phyloP scores from a whole-genome alignment of 345 rosid species.

The Raphanus sativus region DNA sequence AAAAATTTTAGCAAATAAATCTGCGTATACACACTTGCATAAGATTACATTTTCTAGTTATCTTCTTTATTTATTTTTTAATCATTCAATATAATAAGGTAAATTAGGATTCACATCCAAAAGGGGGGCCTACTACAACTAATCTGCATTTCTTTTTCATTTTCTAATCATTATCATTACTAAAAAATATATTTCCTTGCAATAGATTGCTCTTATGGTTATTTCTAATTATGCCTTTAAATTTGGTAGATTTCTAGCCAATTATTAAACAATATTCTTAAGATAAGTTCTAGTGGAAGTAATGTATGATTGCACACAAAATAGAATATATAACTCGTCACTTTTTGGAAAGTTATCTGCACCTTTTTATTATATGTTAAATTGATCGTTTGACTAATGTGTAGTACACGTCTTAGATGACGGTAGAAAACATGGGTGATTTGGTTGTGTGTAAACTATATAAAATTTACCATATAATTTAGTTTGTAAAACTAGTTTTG shows the following conservation, averaged over 20 bases:
- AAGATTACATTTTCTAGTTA: background rate
- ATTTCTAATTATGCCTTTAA: background rate
- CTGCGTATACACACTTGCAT: background rate
- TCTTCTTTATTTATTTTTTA: background rate
- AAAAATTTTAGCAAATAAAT: background rate
- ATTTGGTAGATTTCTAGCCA: background rate
- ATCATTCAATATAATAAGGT: background rate
- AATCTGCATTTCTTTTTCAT: conserved; percentile 7
- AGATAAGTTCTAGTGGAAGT: conserved; percentile 17
- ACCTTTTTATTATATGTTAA: background rate
- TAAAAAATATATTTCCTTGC: background rate
- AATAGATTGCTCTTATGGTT: background rate
- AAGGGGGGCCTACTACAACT: conserved; percentile 11
- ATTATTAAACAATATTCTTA: background rate
- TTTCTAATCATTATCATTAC: background rate
- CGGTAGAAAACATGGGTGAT: background rate
- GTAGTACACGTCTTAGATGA: background rate
- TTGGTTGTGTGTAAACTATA: background rate
- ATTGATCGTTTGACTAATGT: background rate
- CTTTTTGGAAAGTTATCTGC: background rate
- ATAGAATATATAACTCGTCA: background rate
- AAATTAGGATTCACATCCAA: conserved; percentile 2
- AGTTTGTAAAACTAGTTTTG: too few species aligned
- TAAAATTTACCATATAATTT: too few species aligned
- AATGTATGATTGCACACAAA: conserved; percentile 5